These are phyloP conservation scores for Anthracocystis setariae DNA, from an alignment of 1,284 basidiomycete genomes.

Conservation along the genomic window DNA sequence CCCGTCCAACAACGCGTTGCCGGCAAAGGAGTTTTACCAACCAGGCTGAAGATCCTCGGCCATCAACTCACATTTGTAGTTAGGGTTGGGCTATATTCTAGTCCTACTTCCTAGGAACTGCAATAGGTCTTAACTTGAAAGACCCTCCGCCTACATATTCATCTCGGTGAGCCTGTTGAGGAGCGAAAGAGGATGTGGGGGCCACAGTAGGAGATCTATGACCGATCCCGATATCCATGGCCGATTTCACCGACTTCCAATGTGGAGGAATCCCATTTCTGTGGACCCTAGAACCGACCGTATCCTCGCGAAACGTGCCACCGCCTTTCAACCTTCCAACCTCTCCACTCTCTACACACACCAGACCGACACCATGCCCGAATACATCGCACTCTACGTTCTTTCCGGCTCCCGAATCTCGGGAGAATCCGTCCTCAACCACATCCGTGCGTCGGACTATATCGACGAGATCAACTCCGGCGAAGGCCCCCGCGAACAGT, in stretches of 20 bases:
- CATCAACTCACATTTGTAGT: not conserved
- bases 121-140: no score
- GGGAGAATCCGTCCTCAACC: slow-evolving; percentile 28
- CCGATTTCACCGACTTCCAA: no score
- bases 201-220: no score
- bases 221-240: no score
- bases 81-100: slow-evolving; percentile 32
- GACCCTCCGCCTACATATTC: no score
- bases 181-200: no score
- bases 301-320: slow-evolving; percentile 8
- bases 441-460: slow-evolving; percentile 53
- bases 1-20: slow-evolving; percentile 41
- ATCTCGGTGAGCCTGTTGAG: no score
- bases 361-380: slow-evolving; percentile 12
- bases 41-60: not conserved
- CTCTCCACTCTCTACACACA: not conserved
- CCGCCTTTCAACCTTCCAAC: not conserved
- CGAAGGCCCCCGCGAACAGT: slow-evolving; percentile 48
- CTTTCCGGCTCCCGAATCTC: slow-evolving; percentile 20
- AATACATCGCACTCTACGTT: slow-evolving; percentile 51
- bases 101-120: no score
- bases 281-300: slow-evolving; percentile 7
- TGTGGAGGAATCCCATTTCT: no score
- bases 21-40: not conserved
- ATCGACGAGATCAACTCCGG: slow-evolving; percentile 57